Conservation (phyloP, 2,329 filamentous ascomycete genomes). For the Aspergillus japonicus region DNA sequence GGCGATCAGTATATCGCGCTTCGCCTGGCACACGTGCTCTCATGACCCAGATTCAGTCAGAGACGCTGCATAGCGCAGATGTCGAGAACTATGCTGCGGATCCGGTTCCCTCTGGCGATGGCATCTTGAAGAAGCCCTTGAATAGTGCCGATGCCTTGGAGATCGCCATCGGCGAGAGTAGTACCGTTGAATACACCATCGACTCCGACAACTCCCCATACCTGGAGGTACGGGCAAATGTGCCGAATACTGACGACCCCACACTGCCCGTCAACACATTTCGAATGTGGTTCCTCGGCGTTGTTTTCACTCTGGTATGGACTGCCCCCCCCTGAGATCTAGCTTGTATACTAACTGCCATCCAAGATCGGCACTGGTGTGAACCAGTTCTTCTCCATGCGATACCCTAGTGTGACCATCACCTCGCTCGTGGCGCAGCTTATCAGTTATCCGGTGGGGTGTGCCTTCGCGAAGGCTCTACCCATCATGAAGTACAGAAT, state of each 20-base stretch:
- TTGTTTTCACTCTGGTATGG: constrained; percentile 44
- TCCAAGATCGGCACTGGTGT: constrained; percentile 40
- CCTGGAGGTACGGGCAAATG: constrained; percentile 29
- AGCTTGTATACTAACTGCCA: neutral
- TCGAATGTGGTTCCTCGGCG: constrained; percentile 46
- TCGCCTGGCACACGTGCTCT: neutral
- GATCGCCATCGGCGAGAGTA: constrained; percentile 22
- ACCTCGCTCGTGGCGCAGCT: constrained; percentile 47
- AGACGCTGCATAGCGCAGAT: constrained; percentile 7
- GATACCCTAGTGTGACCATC: constrained; percentile 47
- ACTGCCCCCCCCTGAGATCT: neutral
- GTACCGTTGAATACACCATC: constrained; percentile 19
- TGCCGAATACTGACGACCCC: constrained; percentile 30
- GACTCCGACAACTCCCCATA: constrained; percentile 31
- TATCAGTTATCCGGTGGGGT: constrained; percentile 44
- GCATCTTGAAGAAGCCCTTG: constrained; percentile 15
- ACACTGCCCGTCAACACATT: constrained; percentile 29
- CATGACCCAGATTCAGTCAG: constrained; percentile 8
- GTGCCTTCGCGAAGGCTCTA: constrained; percentile 38
- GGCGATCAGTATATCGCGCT: neutral
- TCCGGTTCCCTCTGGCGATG: constrained; percentile 6
- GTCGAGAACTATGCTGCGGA: constrained; percentile 13
- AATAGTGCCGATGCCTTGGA: constrained; percentile 19
- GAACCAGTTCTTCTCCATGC: constrained; percentile 49
- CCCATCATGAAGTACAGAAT: constrained; percentile 34